Percentiles rank a stretch among this genome's conserved stretches.
Evolutionary conservation across 192 early-diverging fungal species (phyloP).

Genomic region (Linnemannia elongata): DNA sequence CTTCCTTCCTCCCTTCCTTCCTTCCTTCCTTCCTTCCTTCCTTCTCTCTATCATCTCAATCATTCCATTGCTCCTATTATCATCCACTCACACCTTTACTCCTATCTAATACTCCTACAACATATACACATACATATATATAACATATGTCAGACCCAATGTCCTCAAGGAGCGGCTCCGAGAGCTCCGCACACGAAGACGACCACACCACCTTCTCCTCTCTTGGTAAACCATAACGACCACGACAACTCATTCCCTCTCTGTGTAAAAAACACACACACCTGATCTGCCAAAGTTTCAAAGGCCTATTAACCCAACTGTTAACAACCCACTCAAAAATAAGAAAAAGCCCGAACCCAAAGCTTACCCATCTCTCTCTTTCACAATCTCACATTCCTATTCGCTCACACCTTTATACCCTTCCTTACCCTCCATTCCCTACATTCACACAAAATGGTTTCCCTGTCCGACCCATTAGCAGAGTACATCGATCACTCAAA

Average conservation of each 20-base stretch:
- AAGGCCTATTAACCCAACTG: background rate
- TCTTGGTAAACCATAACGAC: conserved; percentile 20
- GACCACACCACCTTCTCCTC: conserved; percentile 42
- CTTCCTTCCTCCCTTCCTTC: background rate
- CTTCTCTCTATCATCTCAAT: background rate
- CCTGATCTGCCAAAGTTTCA: background rate
- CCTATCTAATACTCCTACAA: background rate
- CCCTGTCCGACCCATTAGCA: conserved; percentile 13
- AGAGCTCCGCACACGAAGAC: conserved; percentile 40
- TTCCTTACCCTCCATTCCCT: background rate
- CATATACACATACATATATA: background rate
- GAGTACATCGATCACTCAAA: conserved; percentile 68
- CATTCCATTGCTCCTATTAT: background rate
- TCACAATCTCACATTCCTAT: background rate
- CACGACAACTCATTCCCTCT: no score
- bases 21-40: no score
- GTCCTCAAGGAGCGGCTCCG: conserved; percentile 33
- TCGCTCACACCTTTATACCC: background rate
- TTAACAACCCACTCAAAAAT: background rate
- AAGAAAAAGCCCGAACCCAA: background rate
- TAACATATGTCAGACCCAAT: conserved; percentile 43
- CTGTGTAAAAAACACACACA: background rate
- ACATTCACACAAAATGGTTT: background rate
- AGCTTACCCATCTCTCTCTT: background rate
- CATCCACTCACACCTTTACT: background rate